A percentile compares a stretch with the other conserved stretches of the same genome.
Evolutionary conservation across 345 rosid genomes (phyloP).

Genomic region (Toxicodendron radicans): DNA sequence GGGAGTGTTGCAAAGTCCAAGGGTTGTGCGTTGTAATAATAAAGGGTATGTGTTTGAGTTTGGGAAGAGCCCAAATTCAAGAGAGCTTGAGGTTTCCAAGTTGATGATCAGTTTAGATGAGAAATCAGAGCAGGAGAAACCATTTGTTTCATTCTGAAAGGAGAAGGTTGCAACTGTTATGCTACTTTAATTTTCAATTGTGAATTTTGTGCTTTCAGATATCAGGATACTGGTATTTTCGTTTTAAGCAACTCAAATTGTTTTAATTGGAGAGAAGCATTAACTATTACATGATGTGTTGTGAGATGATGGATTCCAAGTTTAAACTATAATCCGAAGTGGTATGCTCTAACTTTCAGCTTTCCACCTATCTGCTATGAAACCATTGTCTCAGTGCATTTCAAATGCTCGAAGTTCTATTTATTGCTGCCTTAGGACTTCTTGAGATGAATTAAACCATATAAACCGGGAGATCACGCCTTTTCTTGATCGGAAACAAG

Average conservation of each 20-base stretch:
- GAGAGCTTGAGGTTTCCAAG: conserved; percentile 21
- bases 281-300: conserved; percentile 11
- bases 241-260: background rate
- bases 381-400: background rate
- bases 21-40: conserved; percentile 14
- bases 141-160: conserved; percentile 24
- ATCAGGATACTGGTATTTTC: background rate
- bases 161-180: background rate
- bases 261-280: background rate
- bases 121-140: conserved; percentile 33
- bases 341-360: background rate
- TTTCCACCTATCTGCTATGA: background rate
- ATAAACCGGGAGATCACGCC: no score
- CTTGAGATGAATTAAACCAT: no score
- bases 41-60: conserved; percentile 23
- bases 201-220: background rate
- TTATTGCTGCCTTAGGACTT: no score
- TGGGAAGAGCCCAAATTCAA: conserved; percentile 10
- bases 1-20: conserved; percentile 46
- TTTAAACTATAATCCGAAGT: background rate
- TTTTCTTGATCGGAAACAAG: background rate
- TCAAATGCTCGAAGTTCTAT: background rate
- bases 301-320: conserved; percentile 26
- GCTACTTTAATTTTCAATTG: background rate
- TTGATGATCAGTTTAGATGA: conserved; percentile 29